Evolutionary conservation across 2,329 filamentous ascomycete species (phyloP).

Genomic region (Zymoseptoria tritici): DNA sequence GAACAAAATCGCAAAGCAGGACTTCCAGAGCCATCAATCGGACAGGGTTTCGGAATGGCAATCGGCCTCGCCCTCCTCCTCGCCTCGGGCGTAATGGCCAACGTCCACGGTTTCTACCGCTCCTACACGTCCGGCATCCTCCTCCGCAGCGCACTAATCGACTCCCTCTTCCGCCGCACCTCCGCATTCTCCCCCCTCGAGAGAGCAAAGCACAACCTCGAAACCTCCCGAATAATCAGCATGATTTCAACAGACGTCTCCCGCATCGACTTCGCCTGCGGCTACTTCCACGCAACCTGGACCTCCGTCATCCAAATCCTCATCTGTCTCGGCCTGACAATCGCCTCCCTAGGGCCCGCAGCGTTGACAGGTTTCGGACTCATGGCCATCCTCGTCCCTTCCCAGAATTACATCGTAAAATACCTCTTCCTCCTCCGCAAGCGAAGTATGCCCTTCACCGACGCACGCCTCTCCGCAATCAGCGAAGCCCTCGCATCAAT

Average conservation of each 20-base stretch:
- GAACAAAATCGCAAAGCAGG: background rate
- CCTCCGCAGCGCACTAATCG: background rate
- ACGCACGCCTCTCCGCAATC: background rate
- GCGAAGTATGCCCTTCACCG: background rate
- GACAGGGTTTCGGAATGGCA: background rate
- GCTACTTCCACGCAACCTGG: conserved; percentile 1
- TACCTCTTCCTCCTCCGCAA: conserved; percentile 2
- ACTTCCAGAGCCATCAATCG: background rate
- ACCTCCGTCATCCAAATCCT: conserved; percentile 1
- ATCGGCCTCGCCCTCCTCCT: background rate
- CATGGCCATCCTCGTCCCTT: conserved; percentile 3
- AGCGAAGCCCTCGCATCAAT: background rate
- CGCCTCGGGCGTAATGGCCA: conserved; percentile 1
- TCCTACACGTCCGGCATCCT: conserved; percentile 2
- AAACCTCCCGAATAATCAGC: background rate
- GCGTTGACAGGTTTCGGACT: conserved; percentile 1
- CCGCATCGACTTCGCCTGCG: conserved; percentile 4
- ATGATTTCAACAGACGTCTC: conserved; percentile 4
- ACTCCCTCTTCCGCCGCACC: conserved; percentile 5
- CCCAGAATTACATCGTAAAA: conserved; percentile 1
- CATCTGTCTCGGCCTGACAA: conserved; percentile 2
- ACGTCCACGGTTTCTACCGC: conserved; percentile 4
- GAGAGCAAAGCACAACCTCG: background rate
- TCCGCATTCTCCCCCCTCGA: background rate
- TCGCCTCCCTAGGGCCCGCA: conserved; percentile 1